Percentiles rank a stretch among this genome's conserved stretches.
phyloP scores from a whole-genome alignment of 2,329 filamentous ascomycete genomes.

The Penicillium psychrosexuale region DNA sequence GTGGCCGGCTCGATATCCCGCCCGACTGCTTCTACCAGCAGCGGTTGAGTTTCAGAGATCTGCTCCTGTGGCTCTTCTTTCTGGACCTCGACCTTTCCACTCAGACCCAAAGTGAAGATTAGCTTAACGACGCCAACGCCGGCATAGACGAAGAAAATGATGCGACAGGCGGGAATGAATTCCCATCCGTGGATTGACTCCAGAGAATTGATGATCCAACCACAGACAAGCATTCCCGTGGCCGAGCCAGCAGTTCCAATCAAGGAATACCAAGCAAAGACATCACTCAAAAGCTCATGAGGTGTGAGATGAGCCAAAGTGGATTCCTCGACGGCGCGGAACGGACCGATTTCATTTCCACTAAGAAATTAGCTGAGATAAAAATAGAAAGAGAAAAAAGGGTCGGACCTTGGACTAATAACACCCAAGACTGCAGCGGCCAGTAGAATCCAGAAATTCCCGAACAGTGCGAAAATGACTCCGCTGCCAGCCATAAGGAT shows the following conservation, averaged over 20 bases:
- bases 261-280: constrained; percentile 62
- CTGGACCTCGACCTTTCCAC: constrained; percentile 45
- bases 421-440: constrained; percentile 59
- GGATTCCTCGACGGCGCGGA: constrained; percentile 65
- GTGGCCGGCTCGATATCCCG: constrained; percentile 12
- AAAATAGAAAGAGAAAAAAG: background rate
- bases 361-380: constrained; percentile 16
- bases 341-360: constrained; percentile 66
- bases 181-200: constrained; percentile 45
- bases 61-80: constrained; percentile 22
- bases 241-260: constrained; percentile 59
- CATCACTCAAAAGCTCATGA: constrained; percentile 55
- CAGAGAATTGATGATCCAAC: constrained; percentile 57
- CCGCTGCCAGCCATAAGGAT: constrained; percentile 58
- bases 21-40: constrained; percentile 23
- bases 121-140: constrained; percentile 58
- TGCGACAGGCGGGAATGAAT: constrained; percentile 50
- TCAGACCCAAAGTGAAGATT: constrained; percentile 51
- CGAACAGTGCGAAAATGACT: constrained; percentile 51
- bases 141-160: constrained; percentile 59
- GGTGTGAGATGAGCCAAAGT: constrained; percentile 60
- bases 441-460: constrained; percentile 60
- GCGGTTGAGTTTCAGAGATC: constrained; percentile 37
- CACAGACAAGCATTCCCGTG: constrained; percentile 57
- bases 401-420: constrained; percentile 52